phyloP scores from a whole-genome alignment of 2,329 filamentous ascomycete genomes.

The Anthostomella pinea region DNA sequence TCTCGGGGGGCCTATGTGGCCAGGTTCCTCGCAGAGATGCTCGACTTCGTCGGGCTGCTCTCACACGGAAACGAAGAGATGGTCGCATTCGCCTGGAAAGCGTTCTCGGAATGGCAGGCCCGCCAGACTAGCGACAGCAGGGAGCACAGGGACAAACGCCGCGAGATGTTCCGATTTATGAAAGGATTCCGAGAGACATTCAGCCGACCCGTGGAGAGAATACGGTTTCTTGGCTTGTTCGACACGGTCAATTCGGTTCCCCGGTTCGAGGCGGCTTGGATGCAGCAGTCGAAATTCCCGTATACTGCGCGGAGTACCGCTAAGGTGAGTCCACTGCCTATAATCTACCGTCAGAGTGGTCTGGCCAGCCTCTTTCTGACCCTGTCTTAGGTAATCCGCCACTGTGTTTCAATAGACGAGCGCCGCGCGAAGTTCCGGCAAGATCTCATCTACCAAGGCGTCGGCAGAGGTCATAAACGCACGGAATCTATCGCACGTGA shows the following conservation, averaged over 20 bases:
- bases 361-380: neutral
- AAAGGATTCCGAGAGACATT: slow-evolving; percentile 80
- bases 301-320: slow-evolving; percentile 59
- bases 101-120: slow-evolving; percentile 71
- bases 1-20: slow-evolving; percentile 71
- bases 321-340: slow-evolving; percentile 29
- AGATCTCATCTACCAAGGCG: slow-evolving; percentile 60
- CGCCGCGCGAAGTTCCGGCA: slow-evolving; percentile 69
- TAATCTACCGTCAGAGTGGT: too few species aligned
- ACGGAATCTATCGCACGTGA: too few species aligned
- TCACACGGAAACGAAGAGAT: slow-evolving; percentile 83
- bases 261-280: slow-evolving; percentile 71
- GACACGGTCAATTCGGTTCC: slow-evolving; percentile 81
- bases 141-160: slow-evolving; percentile 46
- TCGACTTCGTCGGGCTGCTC: slow-evolving; percentile 76
- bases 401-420: slow-evolving; percentile 70
- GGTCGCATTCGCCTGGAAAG: slow-evolving; percentile 81
- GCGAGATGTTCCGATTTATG: slow-evolving; percentile 71
- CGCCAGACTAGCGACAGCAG: slow-evolving; percentile 46
- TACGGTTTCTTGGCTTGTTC: slow-evolving; percentile 75
- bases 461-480: slow-evolving; percentile 22
- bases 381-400: slow-evolving; percentile 56
- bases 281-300: slow-evolving; percentile 75
- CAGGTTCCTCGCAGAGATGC: slow-evolving; percentile 77
- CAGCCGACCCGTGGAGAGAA: slow-evolving; percentile 68